Percentiles rank a stretch among this genome's conserved stretches.
Conservation (phyloP, 805 yeast genomes). For the Yarrowia alimentaria region DNA sequence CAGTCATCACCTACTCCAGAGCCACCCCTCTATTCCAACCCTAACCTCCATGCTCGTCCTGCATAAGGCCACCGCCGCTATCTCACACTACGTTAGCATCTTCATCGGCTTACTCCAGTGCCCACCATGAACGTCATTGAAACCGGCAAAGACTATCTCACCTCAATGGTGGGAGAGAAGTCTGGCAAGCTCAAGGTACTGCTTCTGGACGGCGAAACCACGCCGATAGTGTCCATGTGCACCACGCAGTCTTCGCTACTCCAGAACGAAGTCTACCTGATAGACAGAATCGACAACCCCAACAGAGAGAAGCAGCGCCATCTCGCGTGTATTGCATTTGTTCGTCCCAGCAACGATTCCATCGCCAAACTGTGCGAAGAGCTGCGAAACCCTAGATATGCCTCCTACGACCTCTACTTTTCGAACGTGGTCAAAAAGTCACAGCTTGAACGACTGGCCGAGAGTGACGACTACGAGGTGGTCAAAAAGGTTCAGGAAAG, state of each 20-base stretch:
- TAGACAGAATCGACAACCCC: slow-evolving; percentile 61
- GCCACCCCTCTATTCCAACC: too few species aligned
- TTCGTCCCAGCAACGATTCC: slow-evolving; percentile 68
- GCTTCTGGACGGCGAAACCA: slow-evolving; percentile 74
- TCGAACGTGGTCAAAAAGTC: slow-evolving; percentile 72
- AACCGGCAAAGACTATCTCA: slow-evolving; percentile 17
- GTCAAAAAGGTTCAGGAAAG: slow-evolving; percentile 75
- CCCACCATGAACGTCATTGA: slow-evolving; percentile 28
- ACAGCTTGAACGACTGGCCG: slow-evolving; percentile 83
- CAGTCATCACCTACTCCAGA: too few species aligned
- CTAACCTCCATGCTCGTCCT: slow-evolving; percentile 4
- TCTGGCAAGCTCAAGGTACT: slow-evolving; percentile 59
- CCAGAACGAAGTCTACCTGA: slow-evolving; percentile 77
- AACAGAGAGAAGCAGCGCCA: slow-evolving; percentile 72
- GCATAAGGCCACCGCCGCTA: slow-evolving; percentile 25
- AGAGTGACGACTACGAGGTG: slow-evolving; percentile 81
- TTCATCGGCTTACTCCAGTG: too few species aligned
- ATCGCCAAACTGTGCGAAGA: slow-evolving; percentile 63
- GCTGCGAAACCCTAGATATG: slow-evolving; percentile 73
- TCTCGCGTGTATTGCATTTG: slow-evolving; percentile 73
- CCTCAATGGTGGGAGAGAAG: slow-evolving; percentile 19
- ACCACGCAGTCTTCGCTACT: slow-evolving; percentile 84
- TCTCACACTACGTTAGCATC: neutral
- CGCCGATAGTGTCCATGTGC: slow-evolving; percentile 80
- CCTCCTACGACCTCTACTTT: slow-evolving; percentile 71